Percentiles rank a stretch among this genome's conserved stretches.
Conservation (phyloP, 306 rosid species). For the Carpinus viminea region DNA sequence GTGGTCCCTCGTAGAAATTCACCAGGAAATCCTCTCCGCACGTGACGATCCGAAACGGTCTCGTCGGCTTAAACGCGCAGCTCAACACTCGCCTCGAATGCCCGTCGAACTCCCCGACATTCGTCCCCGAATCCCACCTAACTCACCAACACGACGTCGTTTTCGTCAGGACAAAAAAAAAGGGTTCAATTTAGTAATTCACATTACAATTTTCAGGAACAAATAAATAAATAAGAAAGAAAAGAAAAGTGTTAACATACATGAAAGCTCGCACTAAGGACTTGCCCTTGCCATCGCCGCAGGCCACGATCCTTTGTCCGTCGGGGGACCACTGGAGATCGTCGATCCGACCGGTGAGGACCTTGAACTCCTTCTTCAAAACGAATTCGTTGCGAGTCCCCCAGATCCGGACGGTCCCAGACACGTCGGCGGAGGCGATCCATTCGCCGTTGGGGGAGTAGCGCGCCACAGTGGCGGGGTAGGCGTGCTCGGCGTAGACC, state of each 20-base stretch:
- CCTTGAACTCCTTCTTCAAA: conserved; percentile 87
- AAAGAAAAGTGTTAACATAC: conserved; percentile 32
- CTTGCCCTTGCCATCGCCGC: conserved; percentile 88
- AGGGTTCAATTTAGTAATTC: neutral
- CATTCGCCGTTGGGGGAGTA: conserved; percentile 94
- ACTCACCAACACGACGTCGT: conserved; percentile 1
- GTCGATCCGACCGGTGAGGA: conserved; percentile 87
- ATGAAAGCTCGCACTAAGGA: conserved; percentile 93
- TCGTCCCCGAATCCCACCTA: conserved; percentile 98
- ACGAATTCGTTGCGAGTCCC: conserved; percentile 79
- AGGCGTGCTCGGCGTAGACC: conserved; percentile 86
- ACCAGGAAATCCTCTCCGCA: conserved; percentile 93
- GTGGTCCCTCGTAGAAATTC: conserved; percentile 95
- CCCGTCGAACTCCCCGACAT: conserved; percentile 97
- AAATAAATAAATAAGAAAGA: neutral
- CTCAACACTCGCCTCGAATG: conserved; percentile 89
- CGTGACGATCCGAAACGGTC: conserved; percentile 88
- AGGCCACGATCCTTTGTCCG: conserved; percentile 85
- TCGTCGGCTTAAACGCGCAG: conserved; percentile 89
- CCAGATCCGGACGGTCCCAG: conserved; percentile 91
- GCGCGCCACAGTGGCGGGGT: conserved; percentile 82
- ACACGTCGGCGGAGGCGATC: conserved; percentile 89
- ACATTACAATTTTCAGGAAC: neutral
- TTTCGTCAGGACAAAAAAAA: neutral
- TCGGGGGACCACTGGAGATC: conserved; percentile 98